Percentiles rank a stretch among this genome's conserved stretches.
Conservation (phyloP, 2,329 filamentous ascomycete genomes). For the Venturia nashicola region DNA sequence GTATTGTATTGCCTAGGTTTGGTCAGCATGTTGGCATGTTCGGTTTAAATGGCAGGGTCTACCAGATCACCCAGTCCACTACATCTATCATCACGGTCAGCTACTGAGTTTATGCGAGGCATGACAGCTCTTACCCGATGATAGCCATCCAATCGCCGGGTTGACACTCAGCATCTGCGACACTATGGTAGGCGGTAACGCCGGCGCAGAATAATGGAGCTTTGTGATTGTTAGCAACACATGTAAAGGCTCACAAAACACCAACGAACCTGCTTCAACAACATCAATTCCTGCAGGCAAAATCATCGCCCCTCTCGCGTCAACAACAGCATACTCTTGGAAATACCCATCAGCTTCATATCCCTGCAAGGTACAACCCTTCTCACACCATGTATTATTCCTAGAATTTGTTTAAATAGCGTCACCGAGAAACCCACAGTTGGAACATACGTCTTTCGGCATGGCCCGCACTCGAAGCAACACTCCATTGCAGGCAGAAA, state of each 20-base stretch:
- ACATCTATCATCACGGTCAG: not conserved
- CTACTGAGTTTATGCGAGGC: not conserved
- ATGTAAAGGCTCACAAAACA: slow-evolving; percentile 9
- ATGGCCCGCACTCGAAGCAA: slow-evolving; percentile 21
- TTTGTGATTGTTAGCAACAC: not conserved
- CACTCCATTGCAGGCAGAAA: slow-evolving; percentile 22
- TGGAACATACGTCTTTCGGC: slow-evolving; percentile 13
- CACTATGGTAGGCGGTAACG: slow-evolving; percentile 27
- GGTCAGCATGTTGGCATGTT: slow-evolving; percentile 21
- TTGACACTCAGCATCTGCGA: slow-evolving; percentile 21
- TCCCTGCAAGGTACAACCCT: slow-evolving; percentile 8
- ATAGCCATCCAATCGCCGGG: slow-evolving; percentile 28
- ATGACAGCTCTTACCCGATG: slow-evolving; percentile 18
- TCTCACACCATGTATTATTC: slow-evolving; percentile 10
- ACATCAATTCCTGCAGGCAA: slow-evolving; percentile 26
- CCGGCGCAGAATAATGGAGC: slow-evolving; percentile 39
- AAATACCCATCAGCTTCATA: slow-evolving; percentile 32
- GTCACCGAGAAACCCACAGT: slow-evolving; percentile 14
- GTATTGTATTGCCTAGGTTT: slow-evolving; percentile 28
- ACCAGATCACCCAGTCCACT: slow-evolving; percentile 21
- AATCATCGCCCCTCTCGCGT: slow-evolving; percentile 32
- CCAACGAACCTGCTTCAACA: slow-evolving; percentile 21
- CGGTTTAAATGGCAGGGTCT: not conserved
- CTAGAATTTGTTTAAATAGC: not conserved
- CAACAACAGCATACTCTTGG: slow-evolving; percentile 34